These are phyloP conservation scores for Chlamydomonas sp. DNA, from an alignment of 139 green algal species.

Conservation along the genomic window DNA sequence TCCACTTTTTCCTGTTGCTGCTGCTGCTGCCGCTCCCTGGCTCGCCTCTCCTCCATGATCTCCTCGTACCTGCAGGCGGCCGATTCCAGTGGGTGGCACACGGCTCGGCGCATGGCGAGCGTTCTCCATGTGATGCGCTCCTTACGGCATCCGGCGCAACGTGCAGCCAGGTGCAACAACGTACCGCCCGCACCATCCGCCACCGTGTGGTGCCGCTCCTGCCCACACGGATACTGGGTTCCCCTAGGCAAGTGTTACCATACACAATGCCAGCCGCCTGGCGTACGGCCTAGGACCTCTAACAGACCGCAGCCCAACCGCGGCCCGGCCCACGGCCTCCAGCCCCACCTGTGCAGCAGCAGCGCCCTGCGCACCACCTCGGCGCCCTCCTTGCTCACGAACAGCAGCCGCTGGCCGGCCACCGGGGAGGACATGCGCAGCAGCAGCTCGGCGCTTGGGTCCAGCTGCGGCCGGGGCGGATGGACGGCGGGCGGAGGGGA, in stretches of 20 bases:
- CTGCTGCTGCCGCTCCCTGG: neutral
- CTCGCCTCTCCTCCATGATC: constrained; percentile 4
- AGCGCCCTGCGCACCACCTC: constrained; percentile 28
- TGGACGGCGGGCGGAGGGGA: neutral
- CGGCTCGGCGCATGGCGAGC: too few species aligned
- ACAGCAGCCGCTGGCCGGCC: constrained; percentile 28
- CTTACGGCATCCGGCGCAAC: too few species aligned
- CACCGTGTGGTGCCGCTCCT: too few species aligned
- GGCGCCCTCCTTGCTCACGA: constrained; percentile 29
- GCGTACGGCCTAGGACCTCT: too few species aligned
- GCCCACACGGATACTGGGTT: too few species aligned
- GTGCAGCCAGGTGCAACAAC: too few species aligned
- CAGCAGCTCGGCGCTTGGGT: constrained; percentile 21
- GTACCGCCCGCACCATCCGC: too few species aligned
- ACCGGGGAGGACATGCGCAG: constrained; percentile 17
- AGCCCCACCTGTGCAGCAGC: constrained; percentile 27
- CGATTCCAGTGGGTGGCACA: too few species aligned
- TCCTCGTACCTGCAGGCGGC: constrained; percentile 13
- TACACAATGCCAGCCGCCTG: too few species aligned
- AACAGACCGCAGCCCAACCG: too few species aligned
- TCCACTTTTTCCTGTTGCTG: neutral
- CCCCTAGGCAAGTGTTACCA: too few species aligned
- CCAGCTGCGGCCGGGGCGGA: neutral
- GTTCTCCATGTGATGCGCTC: too few species aligned
- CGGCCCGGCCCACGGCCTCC: neutral